Base-by-base conservation (phyloP, 139 green algal genomes). In the Auxenochlorella pyrenoidosa region DNA sequence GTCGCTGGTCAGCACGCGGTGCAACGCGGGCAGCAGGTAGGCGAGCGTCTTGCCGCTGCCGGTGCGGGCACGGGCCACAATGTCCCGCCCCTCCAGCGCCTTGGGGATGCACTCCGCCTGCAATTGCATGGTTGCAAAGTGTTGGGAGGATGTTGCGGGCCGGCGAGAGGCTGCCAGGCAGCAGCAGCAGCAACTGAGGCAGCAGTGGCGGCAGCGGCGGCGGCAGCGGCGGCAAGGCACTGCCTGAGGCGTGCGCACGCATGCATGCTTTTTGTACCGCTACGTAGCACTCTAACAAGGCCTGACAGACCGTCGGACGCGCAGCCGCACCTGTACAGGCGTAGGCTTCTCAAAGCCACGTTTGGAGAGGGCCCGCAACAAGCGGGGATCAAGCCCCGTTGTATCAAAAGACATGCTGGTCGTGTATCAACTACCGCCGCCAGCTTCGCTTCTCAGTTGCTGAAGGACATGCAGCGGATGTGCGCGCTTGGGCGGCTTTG, bases 11-110 rank as follows among this genome's bases (percentile, higher is more conserved):
- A 97, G 81, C 3, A 98, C 81, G 10, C 91, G 87, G 85, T 98
- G 93, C 71, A 98, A 72, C 21, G 91, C 91, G 2, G 96, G 96
- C 54, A 98, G 88, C 76, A 98, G 87, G 93, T 98, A 98, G 0
- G 96, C 96, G 13, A 98, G 82, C 24, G 96, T 98, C 75, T 98
- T 98, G n/a, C 96, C 96, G 73, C 91, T 97, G 78, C 96, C 96
- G 0, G 96, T 98, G 13, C 92, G 89, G 10, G 96, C 96, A 16
- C 93, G 82, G 0, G 95, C 96, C 26, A 98, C 90, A 0, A 98
- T 85, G 80, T 98, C 96, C 32, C 95, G 95, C 54, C 96, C 96
- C 78, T 96, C 93, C 28, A 98, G 82, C 1, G 94, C 94, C 51
- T 88, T 82, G 18, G 95, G 94, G 36, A 98, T 96, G 76, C 87